Percentiles rank a stretch among this genome's conserved stretches.
phyloP scores from a whole-genome alignment of 1,139 yeast species.

The Kodamaea suecica region DNA sequence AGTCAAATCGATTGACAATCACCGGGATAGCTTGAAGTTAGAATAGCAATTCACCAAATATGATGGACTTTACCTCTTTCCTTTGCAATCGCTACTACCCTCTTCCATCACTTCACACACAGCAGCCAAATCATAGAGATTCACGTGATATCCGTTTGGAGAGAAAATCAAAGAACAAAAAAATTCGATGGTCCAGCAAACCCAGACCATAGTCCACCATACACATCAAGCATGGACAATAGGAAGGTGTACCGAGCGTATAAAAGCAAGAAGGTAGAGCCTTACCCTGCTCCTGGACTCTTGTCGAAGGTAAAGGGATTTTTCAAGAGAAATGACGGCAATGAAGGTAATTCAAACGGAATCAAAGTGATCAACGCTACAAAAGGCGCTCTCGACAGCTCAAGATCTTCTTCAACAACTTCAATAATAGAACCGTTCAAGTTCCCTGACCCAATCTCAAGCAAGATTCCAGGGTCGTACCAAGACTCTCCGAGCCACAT shows the following conservation, averaged over 20 bases:
- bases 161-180: constrained; percentile 3
- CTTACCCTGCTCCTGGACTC: constrained; percentile 26
- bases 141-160: no score
- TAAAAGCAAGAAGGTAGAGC: constrained; percentile 24
- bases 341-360: neutral
- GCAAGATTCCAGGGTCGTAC: constrained; percentile 9
- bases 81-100: no score
- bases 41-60: no score
- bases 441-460: constrained; percentile 16
- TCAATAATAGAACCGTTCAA: constrained; percentile 11
- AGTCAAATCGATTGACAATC: no score
- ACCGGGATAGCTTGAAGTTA: no score
- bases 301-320: constrained; percentile 34
- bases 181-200: neutral
- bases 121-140: no score
- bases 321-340: constrained; percentile 13
- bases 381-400: neutral
- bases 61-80: no score
- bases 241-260: constrained; percentile 37
- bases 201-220: neutral
- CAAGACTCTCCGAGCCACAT: constrained; percentile 29
- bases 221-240: constrained; percentile 42
- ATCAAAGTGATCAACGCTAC: neutral
- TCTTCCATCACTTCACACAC: no score
- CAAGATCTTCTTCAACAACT: constrained; percentile 6